Conservation (phyloP, 208 protist species). For the Acanthamoeba royreba region DNA sequence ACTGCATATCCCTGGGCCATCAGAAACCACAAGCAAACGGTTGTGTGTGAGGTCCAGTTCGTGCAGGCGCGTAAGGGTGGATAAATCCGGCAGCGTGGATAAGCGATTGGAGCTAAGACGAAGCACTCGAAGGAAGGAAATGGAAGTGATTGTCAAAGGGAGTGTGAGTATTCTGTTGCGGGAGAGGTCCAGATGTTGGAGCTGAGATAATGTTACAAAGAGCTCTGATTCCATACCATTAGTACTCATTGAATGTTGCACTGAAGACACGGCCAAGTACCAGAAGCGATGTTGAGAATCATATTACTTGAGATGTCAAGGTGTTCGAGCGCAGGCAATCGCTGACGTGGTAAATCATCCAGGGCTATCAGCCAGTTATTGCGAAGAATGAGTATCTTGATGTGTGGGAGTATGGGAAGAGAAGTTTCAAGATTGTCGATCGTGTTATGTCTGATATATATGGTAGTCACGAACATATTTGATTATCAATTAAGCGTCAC, state of each 20-base stretch:
- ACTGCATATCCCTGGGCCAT: neutral
- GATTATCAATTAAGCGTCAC: no score
- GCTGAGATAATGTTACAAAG: neutral
- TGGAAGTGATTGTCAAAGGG: neutral
- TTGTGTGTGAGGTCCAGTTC: neutral
- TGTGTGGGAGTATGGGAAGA: neutral
- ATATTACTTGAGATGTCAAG: neutral
- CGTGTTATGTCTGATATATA: no score
- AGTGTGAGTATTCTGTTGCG: neutral
- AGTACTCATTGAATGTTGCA: no score
- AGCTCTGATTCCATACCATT: no score
- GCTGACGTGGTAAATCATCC: neutral
- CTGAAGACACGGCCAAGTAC: no score
- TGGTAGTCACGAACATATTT: no score
- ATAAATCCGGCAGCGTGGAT: neutral
- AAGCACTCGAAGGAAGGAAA: neutral
- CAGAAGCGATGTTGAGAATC: neutral
- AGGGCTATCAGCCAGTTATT: no score
- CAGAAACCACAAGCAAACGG: neutral
- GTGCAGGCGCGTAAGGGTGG: neutral
- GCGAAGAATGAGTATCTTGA: no score
- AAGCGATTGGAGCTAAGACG: neutral
- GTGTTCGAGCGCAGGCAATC: neutral
- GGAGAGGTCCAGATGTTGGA: neutral
- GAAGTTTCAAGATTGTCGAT: neutral